phyloP scores from a whole-genome alignment of 352 stramenopile genomes.

The Phytophthora podocarpi region DNA sequence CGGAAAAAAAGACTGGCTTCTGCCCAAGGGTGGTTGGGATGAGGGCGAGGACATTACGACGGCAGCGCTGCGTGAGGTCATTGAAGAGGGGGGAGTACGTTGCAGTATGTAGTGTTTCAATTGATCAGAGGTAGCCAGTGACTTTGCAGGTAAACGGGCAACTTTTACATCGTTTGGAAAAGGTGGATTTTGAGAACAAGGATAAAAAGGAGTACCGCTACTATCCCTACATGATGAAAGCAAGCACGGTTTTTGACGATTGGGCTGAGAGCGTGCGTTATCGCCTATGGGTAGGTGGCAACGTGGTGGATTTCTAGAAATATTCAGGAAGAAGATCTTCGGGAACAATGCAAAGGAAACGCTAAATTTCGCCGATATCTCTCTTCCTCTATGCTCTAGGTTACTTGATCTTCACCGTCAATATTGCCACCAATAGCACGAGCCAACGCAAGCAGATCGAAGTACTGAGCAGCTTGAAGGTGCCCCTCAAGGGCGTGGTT shows the following conservation, averaged over 20 bases:
- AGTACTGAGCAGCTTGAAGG: too few species aligned
- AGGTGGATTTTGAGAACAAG: conserved; percentile 6
- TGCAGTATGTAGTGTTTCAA: neutral
- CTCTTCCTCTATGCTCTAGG: too few species aligned
- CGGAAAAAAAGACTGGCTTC: conserved; percentile 15
- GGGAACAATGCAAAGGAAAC: too few species aligned
- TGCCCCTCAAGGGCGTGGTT: too few species aligned
- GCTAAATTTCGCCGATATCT: too few species aligned
- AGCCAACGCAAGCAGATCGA: too few species aligned
- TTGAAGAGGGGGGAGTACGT: conserved; percentile 31
- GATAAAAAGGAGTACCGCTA: neutral
- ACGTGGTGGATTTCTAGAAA: neutral
- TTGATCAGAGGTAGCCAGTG: too few species aligned
- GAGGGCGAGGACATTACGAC: neutral
- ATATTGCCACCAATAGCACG: too few species aligned
- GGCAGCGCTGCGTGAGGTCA: conserved; percentile 9
- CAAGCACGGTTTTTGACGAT: conserved; percentile 4
- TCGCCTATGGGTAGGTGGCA: conserved; percentile 20
- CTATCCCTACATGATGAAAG: conserved; percentile 14
- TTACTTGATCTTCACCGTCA: too few species aligned
- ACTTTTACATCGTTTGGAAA: neutral
- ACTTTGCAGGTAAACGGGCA: conserved; percentile 2
- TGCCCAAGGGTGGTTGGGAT: conserved; percentile 28
- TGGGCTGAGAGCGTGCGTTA: conserved; percentile 26
- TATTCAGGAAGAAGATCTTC: too few species aligned